phyloP scores from a whole-genome alignment of 2,329 filamentous ascomycete species.

The Polychaeton citri region DNA sequence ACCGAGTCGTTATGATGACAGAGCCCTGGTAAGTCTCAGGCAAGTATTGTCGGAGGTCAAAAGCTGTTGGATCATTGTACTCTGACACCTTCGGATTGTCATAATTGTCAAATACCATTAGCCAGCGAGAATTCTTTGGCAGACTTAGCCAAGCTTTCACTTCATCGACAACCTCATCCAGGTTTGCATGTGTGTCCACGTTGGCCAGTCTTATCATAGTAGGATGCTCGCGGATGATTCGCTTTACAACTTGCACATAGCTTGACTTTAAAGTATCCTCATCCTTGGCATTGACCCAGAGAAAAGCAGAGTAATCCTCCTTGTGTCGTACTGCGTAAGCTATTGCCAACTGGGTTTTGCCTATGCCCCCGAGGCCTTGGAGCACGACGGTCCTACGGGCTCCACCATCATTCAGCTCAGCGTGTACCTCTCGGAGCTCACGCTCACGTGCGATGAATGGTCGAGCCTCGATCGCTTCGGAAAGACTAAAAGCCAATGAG shows the following conservation, averaged over 20 bases:
- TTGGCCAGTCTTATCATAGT: slow-evolving; percentile 12
- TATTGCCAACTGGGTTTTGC: slow-evolving; percentile 32
- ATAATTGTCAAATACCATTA: too few relatives aligned
- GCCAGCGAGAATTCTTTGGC: too few relatives aligned
- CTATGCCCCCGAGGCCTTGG: slow-evolving; percentile 31
- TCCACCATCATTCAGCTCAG: slow-evolving; percentile 12
- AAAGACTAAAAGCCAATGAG: slow-evolving; percentile 12
- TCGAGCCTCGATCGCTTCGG: slow-evolving; percentile 13
- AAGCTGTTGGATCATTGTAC: too few relatives aligned
- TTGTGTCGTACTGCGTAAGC: slow-evolving; percentile 24
- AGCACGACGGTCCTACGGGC: slow-evolving; percentile 18
- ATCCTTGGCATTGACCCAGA: slow-evolving; percentile 32
- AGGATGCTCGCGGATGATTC: slow-evolving; percentile 18
- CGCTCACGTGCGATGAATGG: slow-evolving; percentile 21
- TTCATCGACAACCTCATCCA: slow-evolving; percentile 16
- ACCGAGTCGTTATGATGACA: too few relatives aligned
- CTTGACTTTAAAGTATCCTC: slow-evolving; percentile 25
- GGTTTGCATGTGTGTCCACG: slow-evolving; percentile 12
- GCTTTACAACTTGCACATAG: slow-evolving; percentile 17
- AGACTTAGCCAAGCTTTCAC: too few relatives aligned
- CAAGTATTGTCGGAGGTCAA: too few relatives aligned
- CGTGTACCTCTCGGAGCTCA: slow-evolving; percentile 20
- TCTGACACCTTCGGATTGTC: too few relatives aligned
- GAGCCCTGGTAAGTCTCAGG: too few relatives aligned
- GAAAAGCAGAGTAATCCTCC: slow-evolving; percentile 24